Conservation (phyloP, 331 rosid genomes). For the Cydonia oblonga region DNA sequence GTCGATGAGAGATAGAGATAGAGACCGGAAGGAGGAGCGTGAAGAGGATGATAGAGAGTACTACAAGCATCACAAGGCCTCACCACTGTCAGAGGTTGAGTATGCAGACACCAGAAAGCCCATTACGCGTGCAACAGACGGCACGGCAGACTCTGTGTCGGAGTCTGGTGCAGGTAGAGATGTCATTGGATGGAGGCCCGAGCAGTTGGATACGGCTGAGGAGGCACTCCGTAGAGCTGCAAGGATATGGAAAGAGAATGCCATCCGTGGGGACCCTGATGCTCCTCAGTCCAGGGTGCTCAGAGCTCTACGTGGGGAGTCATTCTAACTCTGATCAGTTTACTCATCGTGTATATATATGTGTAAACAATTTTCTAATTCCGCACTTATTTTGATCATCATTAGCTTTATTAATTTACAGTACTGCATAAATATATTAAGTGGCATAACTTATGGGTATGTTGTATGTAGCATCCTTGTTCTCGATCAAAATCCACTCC, state of each 20-base stretch:
- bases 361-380: too few species aligned
- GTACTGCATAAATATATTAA: too few species aligned
- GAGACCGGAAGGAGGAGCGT: neutral
- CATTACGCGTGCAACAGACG: constrained; percentile 27
- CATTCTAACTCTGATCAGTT: constrained; percentile 20
- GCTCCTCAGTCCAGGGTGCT: constrained; percentile 60
- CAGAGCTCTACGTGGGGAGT: constrained; percentile 51
- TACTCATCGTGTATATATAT: too few species aligned
- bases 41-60: constrained; percentile 33
- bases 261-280: constrained; percentile 65
- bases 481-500: too few species aligned
- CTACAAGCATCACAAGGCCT: constrained; percentile 52
- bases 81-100: constrained; percentile 69
- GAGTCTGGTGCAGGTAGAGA: constrained; percentile 9
- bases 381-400: too few species aligned
- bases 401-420: too few species aligned
- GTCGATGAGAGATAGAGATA: neutral
- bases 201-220: constrained; percentile 77
- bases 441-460: too few species aligned
- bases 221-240: constrained; percentile 52
- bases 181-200: constrained; percentile 59
- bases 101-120: constrained; percentile 60
- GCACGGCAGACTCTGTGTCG: constrained; percentile 15
- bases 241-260: constrained; percentile 50
- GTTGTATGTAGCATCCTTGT: too few species aligned